phyloP scores from a whole-genome alignment of 768 basidiomycete genomes.

The Hirschioporus abietinus region DNA sequence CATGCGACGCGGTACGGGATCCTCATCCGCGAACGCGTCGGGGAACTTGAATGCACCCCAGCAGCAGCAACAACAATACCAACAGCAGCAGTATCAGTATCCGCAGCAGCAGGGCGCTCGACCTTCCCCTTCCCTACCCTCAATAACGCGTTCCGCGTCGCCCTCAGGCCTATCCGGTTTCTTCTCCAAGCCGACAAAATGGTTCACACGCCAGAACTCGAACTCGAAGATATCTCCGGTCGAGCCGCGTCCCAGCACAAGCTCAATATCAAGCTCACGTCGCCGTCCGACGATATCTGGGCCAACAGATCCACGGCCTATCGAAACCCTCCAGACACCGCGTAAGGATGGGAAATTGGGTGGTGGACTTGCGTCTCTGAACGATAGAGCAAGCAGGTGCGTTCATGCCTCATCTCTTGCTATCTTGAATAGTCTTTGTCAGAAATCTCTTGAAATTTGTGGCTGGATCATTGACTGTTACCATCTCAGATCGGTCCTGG shows the following conservation, averaged over 20 bases:
- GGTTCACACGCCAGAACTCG: constrained; percentile 63
- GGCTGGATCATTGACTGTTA: constrained; percentile 8
- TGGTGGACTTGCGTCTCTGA: constrained; percentile 40
- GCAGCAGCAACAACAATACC: background rate
- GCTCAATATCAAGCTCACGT: constrained; percentile 5
- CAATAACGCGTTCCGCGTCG: constrained; percentile 49
- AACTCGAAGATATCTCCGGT: constrained; percentile 39
- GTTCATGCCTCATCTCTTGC: constrained; percentile 20
- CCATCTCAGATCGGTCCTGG: constrained; percentile 54
- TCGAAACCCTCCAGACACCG: constrained; percentile 21
- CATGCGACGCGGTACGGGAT: background rate
- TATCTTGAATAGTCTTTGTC: constrained; percentile 8
- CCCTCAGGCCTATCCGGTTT: constrained; percentile 65
- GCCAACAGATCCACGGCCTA: constrained; percentile 77
- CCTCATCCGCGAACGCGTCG: background rate
- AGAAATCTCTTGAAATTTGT: background rate
- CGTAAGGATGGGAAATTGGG: constrained; percentile 31
- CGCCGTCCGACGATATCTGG: constrained; percentile 80
- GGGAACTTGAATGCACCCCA: background rate
- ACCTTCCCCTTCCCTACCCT: background rate
- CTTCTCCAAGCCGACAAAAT: constrained; percentile 62
- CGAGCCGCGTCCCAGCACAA: constrained; percentile 9
- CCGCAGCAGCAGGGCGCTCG: background rate
- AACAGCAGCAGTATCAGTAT: background rate
- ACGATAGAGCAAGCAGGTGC: constrained; percentile 47